These are phyloP conservation scores for Ampelocalamus luodianensis DNA, from an alignment of 176 grass and related monocot genomes.

Conservation along the genomic window DNA sequence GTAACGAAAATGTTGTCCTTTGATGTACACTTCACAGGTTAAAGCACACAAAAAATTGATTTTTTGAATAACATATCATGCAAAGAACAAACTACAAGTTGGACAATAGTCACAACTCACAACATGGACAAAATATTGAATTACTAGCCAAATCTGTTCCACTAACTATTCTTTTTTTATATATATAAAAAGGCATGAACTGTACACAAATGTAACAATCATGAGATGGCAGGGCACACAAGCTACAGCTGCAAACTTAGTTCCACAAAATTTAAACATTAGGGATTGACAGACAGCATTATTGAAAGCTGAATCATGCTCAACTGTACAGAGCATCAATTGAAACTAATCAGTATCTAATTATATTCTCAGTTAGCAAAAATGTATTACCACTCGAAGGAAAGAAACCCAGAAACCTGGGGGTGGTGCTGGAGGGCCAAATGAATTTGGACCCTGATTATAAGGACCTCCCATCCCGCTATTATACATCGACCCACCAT, in stretches of 20 bases:
- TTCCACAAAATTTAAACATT: neutral
- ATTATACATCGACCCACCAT: conserved; percentile 55
- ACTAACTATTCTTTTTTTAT: neutral
- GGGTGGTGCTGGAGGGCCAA: conserved; percentile 66
- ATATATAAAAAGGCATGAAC: neutral
- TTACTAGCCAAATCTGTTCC: neutral
- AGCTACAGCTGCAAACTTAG: neutral
- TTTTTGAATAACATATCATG: neutral
- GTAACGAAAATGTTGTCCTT: neutral
- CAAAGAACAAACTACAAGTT: neutral
- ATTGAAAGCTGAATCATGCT: conserved; percentile 18
- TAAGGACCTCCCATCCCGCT: conserved; percentile 58
- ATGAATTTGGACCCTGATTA: conserved; percentile 77
- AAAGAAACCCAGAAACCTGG: conserved; percentile 88
- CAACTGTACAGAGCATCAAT: neutral
- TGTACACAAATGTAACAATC: neutral
- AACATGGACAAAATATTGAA: neutral
- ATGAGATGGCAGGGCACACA: neutral
- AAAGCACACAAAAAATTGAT: neutral
- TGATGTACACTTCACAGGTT: neutral
- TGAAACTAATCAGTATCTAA: conserved; percentile 32
- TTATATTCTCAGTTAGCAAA: neutral
- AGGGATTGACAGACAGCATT: neutral
- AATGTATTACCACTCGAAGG: conserved; percentile 70
- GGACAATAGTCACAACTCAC: neutral